A percentile compares a stretch with the other conserved stretches of the same genome.
phyloP scores from a whole-genome alignment of 352 stramenopile species.

The Globisporangium emineosum region DNA sequence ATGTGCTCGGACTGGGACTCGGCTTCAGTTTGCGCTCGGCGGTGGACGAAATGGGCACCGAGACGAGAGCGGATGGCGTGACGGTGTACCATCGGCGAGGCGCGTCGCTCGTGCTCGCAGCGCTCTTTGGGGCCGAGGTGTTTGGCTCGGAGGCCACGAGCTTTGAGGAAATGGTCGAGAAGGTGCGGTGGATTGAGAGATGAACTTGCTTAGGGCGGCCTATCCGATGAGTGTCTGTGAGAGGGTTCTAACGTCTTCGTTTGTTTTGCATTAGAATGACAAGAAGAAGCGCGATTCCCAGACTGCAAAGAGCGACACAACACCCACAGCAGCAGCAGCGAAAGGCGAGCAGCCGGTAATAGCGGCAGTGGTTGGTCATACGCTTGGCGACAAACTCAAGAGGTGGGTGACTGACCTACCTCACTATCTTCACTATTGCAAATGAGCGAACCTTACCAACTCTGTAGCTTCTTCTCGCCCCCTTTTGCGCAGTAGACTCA shows the following conservation, averaged over 20 bases:
- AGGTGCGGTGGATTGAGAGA: constrained; percentile 25
- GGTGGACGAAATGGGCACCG: constrained; percentile 75
- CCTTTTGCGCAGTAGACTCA: not conserved
- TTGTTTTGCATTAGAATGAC: constrained; percentile 27
- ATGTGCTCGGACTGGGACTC: constrained; percentile 67
- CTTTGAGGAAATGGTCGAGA: constrained; percentile 87
- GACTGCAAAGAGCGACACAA: constrained; percentile 23
- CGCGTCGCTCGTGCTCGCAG: constrained; percentile 63
- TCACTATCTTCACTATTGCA: not conserved
- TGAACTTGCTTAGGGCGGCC: no score
- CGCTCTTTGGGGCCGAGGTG: constrained; percentile 54
- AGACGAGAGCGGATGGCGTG: constrained; percentile 76
- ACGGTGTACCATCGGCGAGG: constrained; percentile 86
- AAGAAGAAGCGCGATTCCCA: constrained; percentile 35
- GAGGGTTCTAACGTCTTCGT: not conserved
- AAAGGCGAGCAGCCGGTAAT: no score
- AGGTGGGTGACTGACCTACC: constrained; percentile 3
- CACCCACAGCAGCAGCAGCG: no score
- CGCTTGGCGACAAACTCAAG: constrained; percentile 9
- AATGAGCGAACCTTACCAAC: not conserved
- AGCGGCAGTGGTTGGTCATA: constrained; percentile 8
- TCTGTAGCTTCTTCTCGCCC: constrained; percentile 1
- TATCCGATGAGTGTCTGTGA: no score
- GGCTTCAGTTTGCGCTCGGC: constrained; percentile 75
- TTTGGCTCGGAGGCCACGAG: constrained; percentile 51